Conservation (phyloP, 176 grass and related monocot genomes). For the Carex pumila region DNA sequence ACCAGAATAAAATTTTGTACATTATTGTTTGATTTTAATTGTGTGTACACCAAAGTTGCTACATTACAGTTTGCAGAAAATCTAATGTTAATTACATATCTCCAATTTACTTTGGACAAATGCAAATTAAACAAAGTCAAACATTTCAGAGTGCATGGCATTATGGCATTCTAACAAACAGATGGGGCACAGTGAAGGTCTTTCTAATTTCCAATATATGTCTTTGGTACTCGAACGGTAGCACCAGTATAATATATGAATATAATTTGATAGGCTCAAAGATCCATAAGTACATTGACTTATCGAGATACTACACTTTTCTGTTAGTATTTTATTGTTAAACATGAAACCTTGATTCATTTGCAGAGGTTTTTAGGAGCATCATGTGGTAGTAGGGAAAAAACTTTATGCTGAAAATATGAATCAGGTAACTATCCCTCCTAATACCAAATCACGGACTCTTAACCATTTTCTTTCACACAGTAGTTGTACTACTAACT, state of each 20-base stretch:
- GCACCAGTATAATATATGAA: no score
- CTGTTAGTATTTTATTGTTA: neutral
- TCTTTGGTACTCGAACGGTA: no score
- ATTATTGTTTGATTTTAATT: neutral
- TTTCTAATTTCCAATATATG: no score
- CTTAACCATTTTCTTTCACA: neutral
- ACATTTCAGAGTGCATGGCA: neutral
- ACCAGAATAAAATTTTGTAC: neutral
- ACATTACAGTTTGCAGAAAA: neutral
- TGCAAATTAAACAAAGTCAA: neutral
- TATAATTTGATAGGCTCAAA: neutral
- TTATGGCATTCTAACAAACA: neutral
- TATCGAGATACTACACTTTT: neutral
- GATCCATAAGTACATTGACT: neutral
- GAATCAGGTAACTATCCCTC: neutral
- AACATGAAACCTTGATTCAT: neutral
- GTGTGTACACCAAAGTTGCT: neutral
- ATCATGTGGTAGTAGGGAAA: neutral
- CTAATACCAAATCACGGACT: neutral
- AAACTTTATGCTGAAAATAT: neutral
- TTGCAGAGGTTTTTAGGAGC: neutral
- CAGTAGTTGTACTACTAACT: conserved; percentile 3
- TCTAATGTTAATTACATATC: neutral
- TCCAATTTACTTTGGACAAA: neutral
- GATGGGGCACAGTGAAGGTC: neutral